Base-by-base conservation (phyloP, 2,329 filamentous ascomycete species). In the Colletotrichum gigasporum region DNA sequence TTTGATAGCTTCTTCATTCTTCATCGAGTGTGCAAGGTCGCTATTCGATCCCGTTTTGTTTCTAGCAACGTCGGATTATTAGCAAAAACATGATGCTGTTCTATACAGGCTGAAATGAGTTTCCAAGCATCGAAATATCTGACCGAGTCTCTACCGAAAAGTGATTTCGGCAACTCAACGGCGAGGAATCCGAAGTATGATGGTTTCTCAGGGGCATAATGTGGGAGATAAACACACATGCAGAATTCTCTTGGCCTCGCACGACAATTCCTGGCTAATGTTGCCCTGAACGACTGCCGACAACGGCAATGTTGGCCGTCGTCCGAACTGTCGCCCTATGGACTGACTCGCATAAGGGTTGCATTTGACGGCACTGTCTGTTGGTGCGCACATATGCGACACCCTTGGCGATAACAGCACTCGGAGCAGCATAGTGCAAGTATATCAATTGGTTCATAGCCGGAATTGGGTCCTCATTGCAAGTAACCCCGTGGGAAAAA, bases 321-420 rank as follows among this genome's bases (percentile, higher is more conserved):
- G 12, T 34, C 32, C 34, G n/a, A 53, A 41, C 8, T 3, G 28
- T 41, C 20, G 50, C 50, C 48, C 34, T 34, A 10, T 26, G 16
- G n/a, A 39, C 20, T 54, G 51, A 54, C 51, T 54, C 51, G 51
- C 37, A 42, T 24, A 54, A 54, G 14, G 10, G 51, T 54, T 11
- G 35, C 51, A 54, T 54, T 34, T 18, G 26, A 32, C 7, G 20
- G 16, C 28, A 39, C 18, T 28, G 24, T 14, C 10, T 42, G 35
- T 41, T 54, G 24, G 51, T 16, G 16, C 34, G 14, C 20, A 32
- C 37, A 54, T 22, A 42, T 30, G 7, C 10, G n/a, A 41, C 24
- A 42, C n/a, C 37, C 51, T 32, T 30, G 37, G n/a, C 34, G 20
- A 42, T 54, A 54, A 26, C 42, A 30, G 39, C 51, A 39, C n/a